Base-by-base conservation (phyloP, 371 early-diverging fungal species). In the Lichtheimia hyalospora region DNA sequence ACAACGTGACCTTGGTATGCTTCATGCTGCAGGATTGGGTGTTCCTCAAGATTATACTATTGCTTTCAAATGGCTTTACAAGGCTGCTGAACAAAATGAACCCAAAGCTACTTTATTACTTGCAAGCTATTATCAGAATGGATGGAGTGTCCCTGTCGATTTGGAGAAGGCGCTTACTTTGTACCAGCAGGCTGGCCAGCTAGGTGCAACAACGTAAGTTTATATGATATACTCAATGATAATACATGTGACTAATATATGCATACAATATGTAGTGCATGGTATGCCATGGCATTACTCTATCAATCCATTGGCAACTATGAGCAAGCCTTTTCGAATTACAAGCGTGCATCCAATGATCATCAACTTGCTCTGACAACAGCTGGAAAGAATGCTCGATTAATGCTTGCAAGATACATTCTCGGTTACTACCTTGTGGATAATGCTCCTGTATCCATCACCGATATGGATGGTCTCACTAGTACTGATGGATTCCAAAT, bases 1-100 rank as follows among this genome's bases (percentile, higher is more conserved):
- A 24, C 87, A 89, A 73, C 82, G 93, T 48, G 89, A 90, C 25
- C 79, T 96, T 2, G 88, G 89, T 7, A 88, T 89, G 28, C 89
- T 93, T 86, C 93, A 93, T 64, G 91, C 90, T 41, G 64, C 70
- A 24, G 92, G 90, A 14, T 69, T 82, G 28, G 85, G 89, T 3
- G 71, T 89, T 24, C 68, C 68, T 5, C 84, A 82, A 60, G 77
- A 79, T 54, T 89, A 92, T 60, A 72, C 74, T 24, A 84, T 84
- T 58, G 93, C 95, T 12, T 90, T 91, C 65, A 67, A 85, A 49
- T 89, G 90, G 84, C 83, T 91, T 16, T 75, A 82, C 49, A 85
- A 86, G 58, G 88, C 93, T 3, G 91, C 92, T 16, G 84, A 85
- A 55, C 87, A 91, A 70, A 86, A 89, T 0, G 69, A 88, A 40